Base-by-base conservation (phyloP, 805 yeast genomes). In the Kazachstania bromeliacearum region DNA sequence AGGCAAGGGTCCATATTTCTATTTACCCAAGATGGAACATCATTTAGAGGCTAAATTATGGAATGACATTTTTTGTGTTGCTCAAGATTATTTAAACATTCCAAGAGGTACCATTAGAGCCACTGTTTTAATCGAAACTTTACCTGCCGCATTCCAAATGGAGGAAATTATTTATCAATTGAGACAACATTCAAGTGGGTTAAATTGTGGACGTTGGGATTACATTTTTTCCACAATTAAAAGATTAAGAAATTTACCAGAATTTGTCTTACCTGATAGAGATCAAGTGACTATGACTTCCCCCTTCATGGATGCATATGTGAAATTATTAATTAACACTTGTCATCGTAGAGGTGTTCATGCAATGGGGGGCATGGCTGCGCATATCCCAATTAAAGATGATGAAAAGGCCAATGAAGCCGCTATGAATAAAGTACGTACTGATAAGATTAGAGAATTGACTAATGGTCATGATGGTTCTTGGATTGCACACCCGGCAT, bases 281-380 rank as follows among this genome's bases (percentile, higher is more conserved):
- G 75, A 76, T 39, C 80, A 71, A 53, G 87, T 82, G 30, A 80
- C 85, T 13, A 82, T 82, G 94, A 65, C 73, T 26, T 80, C 83
- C 17, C 84, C 88, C 41, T 82, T 82, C 61, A 81, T 82, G 92
- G 67, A 79, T 19, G 73, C 82, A 13, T 82, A 82, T 53, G 89
- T 81, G 37, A 75, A 75, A 48, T 70, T 78, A 50, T 67, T 82
- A 58, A 84, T 82, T 47, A 70, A 77, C 57, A 73, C 76, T 31
- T 78, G 85, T 60, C 94, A 82, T 57, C 68, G 73, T 50, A 71
- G 89, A 63, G 81, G 79, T 43, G 89, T 81, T 29, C 88, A 81
- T 54, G 89, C 89, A 14, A 79, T 82, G 77, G 92, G 94, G 49
- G 94, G 94, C 48, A 82, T 82, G 94, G 89, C 92, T 45, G 89